Evolutionary conservation across 2,329 filamentous ascomycete species (phyloP), one percentile per base, ranked within the genome.

Genomic region (Sclerotinia borealis): DNA sequence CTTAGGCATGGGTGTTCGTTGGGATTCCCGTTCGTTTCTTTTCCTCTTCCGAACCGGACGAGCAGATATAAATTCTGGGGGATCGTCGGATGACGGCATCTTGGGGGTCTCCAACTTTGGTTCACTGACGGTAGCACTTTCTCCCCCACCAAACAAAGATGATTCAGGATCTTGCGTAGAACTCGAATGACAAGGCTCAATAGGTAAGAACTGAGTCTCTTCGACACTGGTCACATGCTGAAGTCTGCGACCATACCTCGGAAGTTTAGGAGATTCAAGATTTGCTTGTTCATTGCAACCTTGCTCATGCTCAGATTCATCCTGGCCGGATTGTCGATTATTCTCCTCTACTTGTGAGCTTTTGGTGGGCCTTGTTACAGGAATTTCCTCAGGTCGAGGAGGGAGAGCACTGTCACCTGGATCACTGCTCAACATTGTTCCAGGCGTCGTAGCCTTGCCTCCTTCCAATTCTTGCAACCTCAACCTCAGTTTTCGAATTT

Each of bases 1-100:
- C 56, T 68, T 70, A 7, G 67, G 43, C 45, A 50, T 29, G 39
- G 62, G 59, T 4, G 52, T 66, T n/a, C 15, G 41, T 22, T 68
- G 39, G 25, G 19, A 11, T 7, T 51, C 19, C n/a, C 67, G 62
- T 8, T 65, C 29, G 4, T 39, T 59, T 7, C 31, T 59, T 61
- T 71, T 72, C 19, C 71, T 67, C 56, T 73, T 75, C n/a, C 65
- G 69, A 7, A 73, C 62, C 19, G 63, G 63, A 34, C 69, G 63
- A 17, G 68, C 56, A 22, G 65, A 72, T 17, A 74, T 45, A 17
- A 74, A 55, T 22, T 69, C 64, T n/a, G 69, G 70, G n/a, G 56
- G 48, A 31, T 68, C 68, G 17, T 66, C 66, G 13, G 68, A 68
- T 39, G 47, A 31, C 25, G 47, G 56, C 37, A 34, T 52, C 11